A percentile compares a stretch with the other conserved stretches of the same genome.
Conservation (phyloP, 2,329 filamentous ascomycete genomes). For the Leptographium radiaticola region DNA sequence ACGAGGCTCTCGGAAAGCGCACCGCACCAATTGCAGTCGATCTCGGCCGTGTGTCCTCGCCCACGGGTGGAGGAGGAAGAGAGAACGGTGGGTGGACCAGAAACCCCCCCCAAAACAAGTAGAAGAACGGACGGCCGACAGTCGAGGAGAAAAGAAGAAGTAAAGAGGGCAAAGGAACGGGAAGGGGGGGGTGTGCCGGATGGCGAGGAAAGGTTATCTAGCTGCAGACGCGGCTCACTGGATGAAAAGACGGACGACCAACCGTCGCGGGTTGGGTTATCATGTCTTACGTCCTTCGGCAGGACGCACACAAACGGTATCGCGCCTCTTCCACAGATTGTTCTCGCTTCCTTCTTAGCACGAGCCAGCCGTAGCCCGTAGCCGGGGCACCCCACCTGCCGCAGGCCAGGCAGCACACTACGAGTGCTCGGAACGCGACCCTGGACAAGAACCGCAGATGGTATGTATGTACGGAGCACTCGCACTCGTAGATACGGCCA, state of each 20-base stretch:
- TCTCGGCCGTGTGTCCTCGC: not conserved
- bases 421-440: not conserved
- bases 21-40: not conserved
- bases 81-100: not conserved
- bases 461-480: too few species aligned
- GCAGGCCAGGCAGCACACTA: not conserved
- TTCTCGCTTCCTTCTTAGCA: not conserved
- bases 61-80: not conserved
- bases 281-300: not conserved
- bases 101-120: not conserved
- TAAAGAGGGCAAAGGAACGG: not conserved
- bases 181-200: not conserved
- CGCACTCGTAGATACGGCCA: too few species aligned
- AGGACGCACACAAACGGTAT: not conserved
- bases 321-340: not conserved
- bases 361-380: not conserved
- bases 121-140: not conserved
- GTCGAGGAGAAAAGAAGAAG: not conserved
- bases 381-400: not conserved
- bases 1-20: not conserved
- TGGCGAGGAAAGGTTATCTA: not conserved
- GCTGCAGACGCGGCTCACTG: not conserved
- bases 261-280: conserved; percentile 6
- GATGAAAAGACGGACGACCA: not conserved
- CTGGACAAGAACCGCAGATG: too few species aligned